A percentile compares a stretch with the other conserved stretches of the same genome.
These are phyloP conservation scores for Curvularia sp. DNA, from an alignment of 2,329 filamentous ascomycete species.

Conservation along the genomic window DNA sequence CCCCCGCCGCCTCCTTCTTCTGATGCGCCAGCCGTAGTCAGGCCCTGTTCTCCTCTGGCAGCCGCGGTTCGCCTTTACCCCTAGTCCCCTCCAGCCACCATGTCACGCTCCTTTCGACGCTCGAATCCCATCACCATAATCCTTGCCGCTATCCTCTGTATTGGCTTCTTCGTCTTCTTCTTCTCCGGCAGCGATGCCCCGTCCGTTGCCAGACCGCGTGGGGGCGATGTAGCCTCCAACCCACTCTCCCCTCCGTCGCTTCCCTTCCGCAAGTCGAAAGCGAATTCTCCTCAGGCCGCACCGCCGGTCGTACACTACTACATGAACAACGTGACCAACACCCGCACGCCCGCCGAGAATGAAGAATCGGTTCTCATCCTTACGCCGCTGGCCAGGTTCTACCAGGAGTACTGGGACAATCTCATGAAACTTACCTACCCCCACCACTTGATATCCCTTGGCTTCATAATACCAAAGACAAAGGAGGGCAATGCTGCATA, in stretches of 20 bases:
- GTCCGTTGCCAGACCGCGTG: conserved; percentile 58
- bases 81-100: conserved; percentile 38
- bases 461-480: conserved; percentile 94
- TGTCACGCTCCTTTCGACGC: conserved; percentile 77
- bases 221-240: conserved; percentile 67
- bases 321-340: conserved; percentile 92
- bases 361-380: conserved; percentile 88
- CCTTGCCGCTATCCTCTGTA: conserved; percentile 73
- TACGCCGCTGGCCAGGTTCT: conserved; percentile 92
- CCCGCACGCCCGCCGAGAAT: conserved; percentile 76
- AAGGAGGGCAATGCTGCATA: conserved; percentile 91
- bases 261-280: conserved; percentile 71
- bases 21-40: conserved; percentile 44
- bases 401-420: conserved; percentile 95
- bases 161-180: conserved; percentile 65
- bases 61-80: conserved; percentile 39
- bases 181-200: conserved; percentile 68
- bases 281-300: conserved; percentile 65
- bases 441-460: conserved; percentile 91
- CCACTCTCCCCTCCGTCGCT: conserved; percentile 76
- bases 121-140: conserved; percentile 78
- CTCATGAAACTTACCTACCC: conserved; percentile 83
- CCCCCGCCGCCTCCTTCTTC: conserved; percentile 26
- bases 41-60: conserved; percentile 36
- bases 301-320: conserved; percentile 92